A percentile compares a stretch with the other conserved stretches of the same genome.
phyloP scores from a whole-genome alignment of 306 rosid species.

The Adenanthera pavonina region DNA sequence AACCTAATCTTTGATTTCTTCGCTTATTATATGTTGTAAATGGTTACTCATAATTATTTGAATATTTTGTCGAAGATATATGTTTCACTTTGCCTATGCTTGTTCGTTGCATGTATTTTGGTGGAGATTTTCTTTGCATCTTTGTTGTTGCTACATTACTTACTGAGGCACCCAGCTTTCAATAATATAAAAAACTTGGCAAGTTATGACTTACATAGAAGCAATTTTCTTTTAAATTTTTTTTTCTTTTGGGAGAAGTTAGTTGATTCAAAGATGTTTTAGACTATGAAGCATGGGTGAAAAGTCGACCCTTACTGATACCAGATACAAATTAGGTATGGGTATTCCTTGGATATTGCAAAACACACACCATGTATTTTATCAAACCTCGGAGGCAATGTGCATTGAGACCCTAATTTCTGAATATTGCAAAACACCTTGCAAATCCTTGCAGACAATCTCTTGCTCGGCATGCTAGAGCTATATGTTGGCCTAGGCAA shows the following conservation, averaged over 20 bases:
- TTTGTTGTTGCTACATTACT: background rate
- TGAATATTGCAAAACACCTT: background rate
- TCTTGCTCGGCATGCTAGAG: background rate
- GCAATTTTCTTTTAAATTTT: background rate
- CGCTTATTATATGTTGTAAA: background rate
- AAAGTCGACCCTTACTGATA: background rate
- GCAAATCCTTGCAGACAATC: background rate
- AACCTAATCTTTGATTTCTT: background rate
- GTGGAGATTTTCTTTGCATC: background rate
- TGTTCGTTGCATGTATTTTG: background rate
- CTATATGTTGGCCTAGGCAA: background rate
- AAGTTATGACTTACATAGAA: background rate
- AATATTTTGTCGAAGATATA: background rate
- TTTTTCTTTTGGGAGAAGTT: background rate
- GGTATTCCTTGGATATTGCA: background rate
- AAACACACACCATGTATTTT: background rate
- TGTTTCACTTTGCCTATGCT: background rate
- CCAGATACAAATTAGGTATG: background rate
- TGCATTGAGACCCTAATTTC: background rate
- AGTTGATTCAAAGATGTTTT: background rate
- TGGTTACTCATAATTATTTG: background rate
- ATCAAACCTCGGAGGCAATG: background rate
- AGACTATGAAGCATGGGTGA: background rate
- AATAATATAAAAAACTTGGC: background rate
- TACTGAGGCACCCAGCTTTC: background rate